Percentiles rank a stretch among this genome's conserved stretches.
phyloP scores from a whole-genome alignment of 164 flowering plant genomes.

The Vitis rupestris region DNA sequence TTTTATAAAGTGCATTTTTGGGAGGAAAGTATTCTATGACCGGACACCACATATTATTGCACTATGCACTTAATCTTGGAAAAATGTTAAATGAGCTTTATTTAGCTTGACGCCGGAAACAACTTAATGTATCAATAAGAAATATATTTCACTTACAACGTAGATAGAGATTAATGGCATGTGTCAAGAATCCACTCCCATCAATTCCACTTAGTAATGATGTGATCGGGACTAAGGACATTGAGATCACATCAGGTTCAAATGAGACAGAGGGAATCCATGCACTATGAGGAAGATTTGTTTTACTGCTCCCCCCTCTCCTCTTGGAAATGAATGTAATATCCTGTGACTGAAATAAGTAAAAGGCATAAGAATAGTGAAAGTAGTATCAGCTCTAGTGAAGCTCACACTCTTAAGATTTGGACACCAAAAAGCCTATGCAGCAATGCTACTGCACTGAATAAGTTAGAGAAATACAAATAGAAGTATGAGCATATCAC shows the following conservation, averaged over 20 bases:
- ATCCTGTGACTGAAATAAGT: conserved; percentile 18
- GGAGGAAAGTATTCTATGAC: no score
- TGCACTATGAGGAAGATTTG: conserved; percentile 24
- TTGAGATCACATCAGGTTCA: conserved; percentile 34
- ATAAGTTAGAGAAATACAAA: neutral
- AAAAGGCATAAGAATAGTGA: neutral
- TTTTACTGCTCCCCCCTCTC: conserved; percentile 24
- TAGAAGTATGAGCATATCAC: neutral
- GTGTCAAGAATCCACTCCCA: conserved; percentile 35
- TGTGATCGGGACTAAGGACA: conserved; percentile 32
- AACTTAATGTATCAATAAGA: no score
- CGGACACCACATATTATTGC: no score
- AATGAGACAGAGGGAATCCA: conserved; percentile 28
- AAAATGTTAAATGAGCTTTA: no score
- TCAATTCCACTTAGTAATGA: conserved; percentile 30
- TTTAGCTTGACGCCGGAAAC: no score
- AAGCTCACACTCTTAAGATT: neutral
- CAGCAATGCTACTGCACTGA: neutral
- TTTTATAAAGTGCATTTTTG: no score
- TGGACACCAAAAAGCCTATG: neutral
- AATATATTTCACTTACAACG: conserved; percentile 26
- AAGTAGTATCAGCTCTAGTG: neutral
- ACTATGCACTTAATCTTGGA: no score
- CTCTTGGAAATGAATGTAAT: conserved; percentile 23
- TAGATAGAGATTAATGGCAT: conserved; percentile 40